Percentiles rank a stretch among this genome's conserved stretches.
Evolutionary conservation across 2,329 filamentous ascomycete genomes (phyloP).

Genomic region (Diatrype stigma): DNA sequence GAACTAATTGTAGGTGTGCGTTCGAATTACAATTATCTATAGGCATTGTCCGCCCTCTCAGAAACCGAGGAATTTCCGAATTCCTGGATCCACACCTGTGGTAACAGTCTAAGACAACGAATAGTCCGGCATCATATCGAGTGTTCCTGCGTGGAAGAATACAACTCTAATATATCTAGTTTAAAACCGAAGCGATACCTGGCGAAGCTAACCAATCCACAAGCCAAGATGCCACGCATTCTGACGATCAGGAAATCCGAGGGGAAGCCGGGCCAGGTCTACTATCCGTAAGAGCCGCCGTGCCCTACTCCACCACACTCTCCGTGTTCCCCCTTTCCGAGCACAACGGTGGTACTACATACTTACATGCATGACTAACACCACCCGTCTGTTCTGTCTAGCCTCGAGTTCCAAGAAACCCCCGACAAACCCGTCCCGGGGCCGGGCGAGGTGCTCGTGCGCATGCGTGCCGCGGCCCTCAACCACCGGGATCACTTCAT

Average conservation of each 20-base stretch:
- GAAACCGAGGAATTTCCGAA: too few species aligned
- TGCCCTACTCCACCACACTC: not conserved
- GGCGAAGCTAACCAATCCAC: too few species aligned
- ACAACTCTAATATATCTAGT: too few species aligned
- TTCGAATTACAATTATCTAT: too few species aligned
- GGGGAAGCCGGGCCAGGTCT: not conserved
- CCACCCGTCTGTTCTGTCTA: conserved; percentile 22
- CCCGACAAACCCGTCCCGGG: conserved; percentile 57
- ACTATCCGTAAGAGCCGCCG: not conserved
- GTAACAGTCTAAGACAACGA: too few species aligned
- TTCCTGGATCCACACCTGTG: too few species aligned
- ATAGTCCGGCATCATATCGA: too few species aligned
- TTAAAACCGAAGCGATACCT: too few species aligned
- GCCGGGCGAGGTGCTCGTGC: conserved; percentile 67
- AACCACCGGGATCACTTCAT: conserved; percentile 97
- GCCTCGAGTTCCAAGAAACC: conserved; percentile 56
- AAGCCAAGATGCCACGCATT: not conserved
- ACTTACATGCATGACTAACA: not conserved
- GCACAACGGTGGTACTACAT: not conserved
- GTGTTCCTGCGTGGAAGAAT: too few species aligned
- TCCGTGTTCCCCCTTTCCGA: not conserved
- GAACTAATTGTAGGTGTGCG: too few species aligned
- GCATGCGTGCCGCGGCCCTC: conserved; percentile 73
- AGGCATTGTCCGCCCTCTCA: too few species aligned
- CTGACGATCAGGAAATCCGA: not conserved